Evolutionary conservation across 1,284 basidiomycete species (phyloP), one percentile per base, ranked within the genome.

Genomic region (Phellopilus nigrolimitatus): DNA sequence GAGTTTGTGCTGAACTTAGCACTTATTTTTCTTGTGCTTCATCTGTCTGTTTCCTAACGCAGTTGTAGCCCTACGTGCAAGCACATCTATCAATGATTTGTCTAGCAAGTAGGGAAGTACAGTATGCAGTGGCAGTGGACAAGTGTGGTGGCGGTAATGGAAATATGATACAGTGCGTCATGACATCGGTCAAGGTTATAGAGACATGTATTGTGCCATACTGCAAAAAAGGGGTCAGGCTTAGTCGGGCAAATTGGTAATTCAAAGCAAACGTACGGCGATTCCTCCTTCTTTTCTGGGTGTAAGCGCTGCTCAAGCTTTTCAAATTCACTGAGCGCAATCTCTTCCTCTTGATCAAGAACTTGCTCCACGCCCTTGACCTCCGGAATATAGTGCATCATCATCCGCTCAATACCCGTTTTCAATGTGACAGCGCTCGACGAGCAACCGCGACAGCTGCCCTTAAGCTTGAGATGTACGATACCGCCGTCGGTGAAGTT

Each of bases 361-460:
- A 97, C 91, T 82, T 98, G 94, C 63, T 97, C 91, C 4, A 99
- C 94, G n/a, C 83, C 84, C 68, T 95, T 88, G 28, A 99, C 95
- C 69, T 99, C 95, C 4, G 95, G 95, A 50, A 99, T 91, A 64
- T 98, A 99, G 69, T 99, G 95, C 91, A 92, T 95, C 62, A 99
- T 73, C 97, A 99, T 99, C 56, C 95, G 78, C 73, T 99, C 97
- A 50, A 97, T 95, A 3, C 95, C 94, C 58, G 80, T 84, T 76
- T 98, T 99, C 56, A 99, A 74, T 13, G 95, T 99, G 24, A 99
- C 95, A 9, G 91, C 86, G 62, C 88, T 92, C 31, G 88, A 92
- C 58, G 84, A 84, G 69, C 95, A 99, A 5, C 97, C 95, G 62
- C 95, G 74, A 71, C 95, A 99, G 64, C 91, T 95, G 19, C 95